Evolutionary conservation across 345 rosid genomes (phyloP).

Genomic region (Leavenworthia alabamica): DNA sequence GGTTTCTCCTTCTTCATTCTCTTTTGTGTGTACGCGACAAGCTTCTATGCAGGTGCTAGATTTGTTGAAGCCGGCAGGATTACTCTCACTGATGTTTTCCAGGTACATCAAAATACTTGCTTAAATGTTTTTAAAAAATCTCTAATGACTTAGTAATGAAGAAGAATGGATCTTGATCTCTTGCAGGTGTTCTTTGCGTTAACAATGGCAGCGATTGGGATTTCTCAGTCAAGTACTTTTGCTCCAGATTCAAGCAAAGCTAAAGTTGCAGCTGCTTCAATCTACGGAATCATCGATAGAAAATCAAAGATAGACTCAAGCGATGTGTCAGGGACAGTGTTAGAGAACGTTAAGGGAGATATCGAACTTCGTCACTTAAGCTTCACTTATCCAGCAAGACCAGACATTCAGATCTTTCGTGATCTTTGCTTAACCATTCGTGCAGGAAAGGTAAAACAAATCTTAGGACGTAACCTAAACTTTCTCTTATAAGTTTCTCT

Average conservation of each 20-base stretch:
- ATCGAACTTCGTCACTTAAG: conserved; percentile 50
- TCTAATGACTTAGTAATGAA: background rate
- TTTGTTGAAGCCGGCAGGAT: conserved; percentile 47
- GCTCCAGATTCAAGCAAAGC: conserved; percentile 52
- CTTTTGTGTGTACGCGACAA: conserved; percentile 43
- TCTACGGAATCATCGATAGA: conserved; percentile 55
- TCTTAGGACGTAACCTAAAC: background rate
- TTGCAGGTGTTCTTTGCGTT: conserved; percentile 66
- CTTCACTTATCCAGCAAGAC: conserved; percentile 66
- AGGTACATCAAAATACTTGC: conserved; percentile 16
- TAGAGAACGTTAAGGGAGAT: conserved; percentile 50
- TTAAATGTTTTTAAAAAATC: background rate
- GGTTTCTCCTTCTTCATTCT: conserved; percentile 52
- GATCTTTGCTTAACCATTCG: conserved; percentile 54
- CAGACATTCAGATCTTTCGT: conserved; percentile 52
- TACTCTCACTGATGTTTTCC: conserved; percentile 57
- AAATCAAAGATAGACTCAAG: conserved; percentile 55
- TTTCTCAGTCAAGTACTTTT: conserved; percentile 56
- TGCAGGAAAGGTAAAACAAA: conserved; percentile 48
- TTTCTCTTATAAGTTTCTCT: background rate
- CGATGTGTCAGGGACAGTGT: conserved; percentile 43
- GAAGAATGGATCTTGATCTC: background rate
- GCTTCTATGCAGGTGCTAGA: conserved; percentile 69
- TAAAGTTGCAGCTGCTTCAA: conserved; percentile 53
- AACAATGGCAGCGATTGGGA: conserved; percentile 44